phyloP scores from a whole-genome alignment of 129 eudicot species.

The Artemisia tridentata region DNA sequence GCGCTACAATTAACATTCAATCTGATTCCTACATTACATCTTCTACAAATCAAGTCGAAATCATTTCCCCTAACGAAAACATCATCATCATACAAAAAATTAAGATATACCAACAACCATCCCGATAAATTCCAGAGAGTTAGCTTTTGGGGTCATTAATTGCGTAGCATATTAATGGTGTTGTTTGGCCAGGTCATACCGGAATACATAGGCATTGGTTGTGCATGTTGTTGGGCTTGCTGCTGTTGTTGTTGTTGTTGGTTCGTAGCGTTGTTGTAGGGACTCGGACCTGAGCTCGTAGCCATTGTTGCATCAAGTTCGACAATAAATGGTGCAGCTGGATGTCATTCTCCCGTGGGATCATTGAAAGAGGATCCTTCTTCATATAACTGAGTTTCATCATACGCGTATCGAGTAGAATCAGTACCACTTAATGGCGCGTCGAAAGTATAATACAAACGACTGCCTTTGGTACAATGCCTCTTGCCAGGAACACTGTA shows the following conservation, averaged over 20 bases:
- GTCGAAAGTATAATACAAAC: too few species aligned
- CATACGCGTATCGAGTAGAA: too few species aligned
- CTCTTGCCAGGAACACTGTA: too few species aligned
- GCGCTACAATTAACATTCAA: conserved; percentile 17
- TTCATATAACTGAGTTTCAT: too few species aligned
- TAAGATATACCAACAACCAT: conserved; percentile 1
- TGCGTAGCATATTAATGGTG: conserved; percentile 56
- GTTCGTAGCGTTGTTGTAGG: conserved; percentile 42
- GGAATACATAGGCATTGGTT: conserved; percentile 51
- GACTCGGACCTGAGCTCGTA: conserved; percentile 30
- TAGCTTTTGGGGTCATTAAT: conserved; percentile 24
- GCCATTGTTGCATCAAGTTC: too few species aligned
- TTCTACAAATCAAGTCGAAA: conserved; percentile 28
- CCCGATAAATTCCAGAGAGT: not conserved
- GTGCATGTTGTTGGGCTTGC: conserved; percentile 23
- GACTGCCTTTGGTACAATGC: too few species aligned
- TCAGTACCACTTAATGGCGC: too few species aligned
- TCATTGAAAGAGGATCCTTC: too few species aligned
- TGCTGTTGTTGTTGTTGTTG: conserved; percentile 32
- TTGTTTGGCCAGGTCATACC: conserved; percentile 68
- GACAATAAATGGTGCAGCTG: too few species aligned
- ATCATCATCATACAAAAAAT: conserved; percentile 18
- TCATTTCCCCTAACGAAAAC: too few species aligned
- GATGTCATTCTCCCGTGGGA: too few species aligned
- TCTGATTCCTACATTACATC: conserved; percentile 28